Base-by-base conservation (phyloP, 352 stramenopile genomes). In the Phytophthora syringae region DNA sequence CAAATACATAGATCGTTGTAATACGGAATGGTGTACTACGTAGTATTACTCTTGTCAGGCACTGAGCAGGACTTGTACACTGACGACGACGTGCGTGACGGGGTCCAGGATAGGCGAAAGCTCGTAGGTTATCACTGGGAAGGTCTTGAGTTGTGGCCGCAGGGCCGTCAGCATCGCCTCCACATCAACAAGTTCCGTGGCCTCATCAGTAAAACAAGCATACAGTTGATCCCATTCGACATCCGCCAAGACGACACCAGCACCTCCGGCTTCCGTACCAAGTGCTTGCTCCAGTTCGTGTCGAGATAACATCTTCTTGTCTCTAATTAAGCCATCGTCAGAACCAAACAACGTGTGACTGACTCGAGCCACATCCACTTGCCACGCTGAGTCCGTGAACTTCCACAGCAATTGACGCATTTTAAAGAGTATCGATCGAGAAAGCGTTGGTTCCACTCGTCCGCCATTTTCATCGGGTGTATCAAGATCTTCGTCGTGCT, bases 71-170 rank as follows among this genome's bases (percentile, higher is more conserved):
- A 88, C 53, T 43, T 91, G 82, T 15, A 89, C 68, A 39, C 63
- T 77, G 7, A 87, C 67, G 21, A 91, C 75, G 0, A 72, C 72
- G 49, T 89, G 78, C 51, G 80, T 88, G 21, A 91, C 62, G 0
- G 71, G 40, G 37, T 91, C 80, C 27, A 88, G 54, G 9, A 91
- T 59, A 1, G 80, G 82, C 5, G 72, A 64, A 37, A 89, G 67
- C 27, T 89, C 82, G 70, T 91, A 91, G 24, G 39, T 48, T 49
- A 88, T 68, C 10, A 65, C 44, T 1, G 60, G 63, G 16, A 84
- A 69, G 11, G 47, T 34, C 12, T 71, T 62, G 16, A 89, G 58
- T 1, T 75, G 65, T 13, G 82, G 82, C 9, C 64, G 52, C 1
- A 89, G 30, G 18, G 60, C 30, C 36, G 48, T 22, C 13, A 89